A percentile compares a stretch with the other conserved stretches of the same genome.
Evolutionary conservation across 495 filamentous ascomycete species (phyloP).

Genomic region (Penicillium samsonianum): DNA sequence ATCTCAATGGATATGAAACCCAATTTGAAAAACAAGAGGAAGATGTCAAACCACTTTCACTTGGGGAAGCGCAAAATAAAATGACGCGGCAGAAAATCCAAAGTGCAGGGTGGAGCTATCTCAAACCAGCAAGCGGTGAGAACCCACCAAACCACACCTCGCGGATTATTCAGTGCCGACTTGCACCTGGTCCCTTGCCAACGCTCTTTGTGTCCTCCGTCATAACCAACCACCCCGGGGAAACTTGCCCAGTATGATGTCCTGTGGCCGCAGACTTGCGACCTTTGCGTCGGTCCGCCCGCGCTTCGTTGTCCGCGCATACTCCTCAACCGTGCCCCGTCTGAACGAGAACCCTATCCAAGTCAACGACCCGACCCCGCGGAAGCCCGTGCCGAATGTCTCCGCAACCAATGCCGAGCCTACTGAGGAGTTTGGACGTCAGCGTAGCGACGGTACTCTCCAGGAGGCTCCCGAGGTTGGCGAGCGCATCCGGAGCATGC

Average conservation of each 20-base stretch:
- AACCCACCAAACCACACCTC: slow-evolving; percentile 33
- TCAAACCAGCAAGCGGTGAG: slow-evolving; percentile 17
- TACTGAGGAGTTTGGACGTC: too few relatives aligned
- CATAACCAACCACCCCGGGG: slow-evolving; percentile 18
- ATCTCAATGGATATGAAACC: neutral
- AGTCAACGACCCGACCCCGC: slow-evolving; percentile 57
- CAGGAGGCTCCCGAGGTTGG: slow-evolving; percentile 61
- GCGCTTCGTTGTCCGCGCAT: slow-evolving; percentile 41
- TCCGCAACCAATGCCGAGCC: slow-evolving; percentile 63
- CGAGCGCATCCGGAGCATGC: slow-evolving; percentile 61
- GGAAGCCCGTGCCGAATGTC: slow-evolving; percentile 49
- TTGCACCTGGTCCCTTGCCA: slow-evolving; percentile 30
- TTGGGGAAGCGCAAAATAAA: slow-evolving; percentile 14
- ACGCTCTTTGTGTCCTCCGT: slow-evolving; percentile 15
- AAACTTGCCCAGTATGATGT: slow-evolving; percentile 55
- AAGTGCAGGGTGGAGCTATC: slow-evolving; percentile 10
- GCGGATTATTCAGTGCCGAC: slow-evolving; percentile 34
- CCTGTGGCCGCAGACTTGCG: slow-evolving; percentile 54
- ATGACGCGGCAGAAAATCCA: slow-evolving; percentile 27
- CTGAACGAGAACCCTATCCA: slow-evolving; percentile 52
- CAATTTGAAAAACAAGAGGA: slow-evolving; percentile 1
- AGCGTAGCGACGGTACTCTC: slow-evolving; percentile 47
- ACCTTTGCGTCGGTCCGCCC: slow-evolving; percentile 39
- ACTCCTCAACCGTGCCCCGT: slow-evolving; percentile 51
- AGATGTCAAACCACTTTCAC: slow-evolving; percentile 2